These are phyloP conservation scores for Endotrypanum monterogeii DNA, from an alignment of 208 protist species.

Conservation along the genomic window DNA sequence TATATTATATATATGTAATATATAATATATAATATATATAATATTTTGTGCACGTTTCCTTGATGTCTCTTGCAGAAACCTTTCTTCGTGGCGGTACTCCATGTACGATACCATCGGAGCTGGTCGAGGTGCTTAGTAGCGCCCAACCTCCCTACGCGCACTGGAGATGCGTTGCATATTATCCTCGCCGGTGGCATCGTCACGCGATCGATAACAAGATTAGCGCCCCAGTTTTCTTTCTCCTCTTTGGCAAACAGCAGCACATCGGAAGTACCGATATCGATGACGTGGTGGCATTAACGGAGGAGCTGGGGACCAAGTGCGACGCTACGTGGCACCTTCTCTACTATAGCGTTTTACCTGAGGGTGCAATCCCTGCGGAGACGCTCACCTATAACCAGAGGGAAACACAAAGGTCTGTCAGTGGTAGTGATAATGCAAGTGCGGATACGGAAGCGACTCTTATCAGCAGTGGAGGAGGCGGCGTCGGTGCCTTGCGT, in stretches of 20 bases:
- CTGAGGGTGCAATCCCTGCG: slow-evolving; percentile 18
- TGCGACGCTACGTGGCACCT: slow-evolving; percentile 28
- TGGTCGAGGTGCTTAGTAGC: slow-evolving; percentile 29
- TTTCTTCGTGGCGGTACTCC: slow-evolving; percentile 57
- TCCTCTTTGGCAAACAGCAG: slow-evolving; percentile 41
- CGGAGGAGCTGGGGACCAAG: neutral
- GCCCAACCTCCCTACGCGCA: slow-evolving; percentile 30
- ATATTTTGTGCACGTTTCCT: neutral
- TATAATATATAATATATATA: no score
- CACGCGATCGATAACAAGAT: slow-evolving; percentile 41
- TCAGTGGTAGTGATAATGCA: neutral
- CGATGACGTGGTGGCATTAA: neutral
- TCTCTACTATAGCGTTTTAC: slow-evolving; percentile 26
- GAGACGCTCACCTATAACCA: slow-evolving; percentile 1
- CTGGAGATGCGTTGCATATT: slow-evolving; percentile 44
- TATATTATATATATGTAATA: no score
- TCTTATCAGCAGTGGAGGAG: slow-evolving; percentile 16
- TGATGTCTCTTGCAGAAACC: slow-evolving; percentile 50
- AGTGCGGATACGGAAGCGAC: neutral
- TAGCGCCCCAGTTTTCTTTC: slow-evolving; percentile 48
- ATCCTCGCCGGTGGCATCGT: slow-evolving; percentile 61
- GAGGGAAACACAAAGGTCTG: neutral
- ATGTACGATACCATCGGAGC: slow-evolving; percentile 24
- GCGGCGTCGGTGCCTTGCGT: slow-evolving; percentile 22
- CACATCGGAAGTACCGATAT: neutral